These are phyloP conservation scores for Fusarium palustre DNA, from an alignment of 2,329 filamentous ascomycete species.

Conservation along the genomic window DNA sequence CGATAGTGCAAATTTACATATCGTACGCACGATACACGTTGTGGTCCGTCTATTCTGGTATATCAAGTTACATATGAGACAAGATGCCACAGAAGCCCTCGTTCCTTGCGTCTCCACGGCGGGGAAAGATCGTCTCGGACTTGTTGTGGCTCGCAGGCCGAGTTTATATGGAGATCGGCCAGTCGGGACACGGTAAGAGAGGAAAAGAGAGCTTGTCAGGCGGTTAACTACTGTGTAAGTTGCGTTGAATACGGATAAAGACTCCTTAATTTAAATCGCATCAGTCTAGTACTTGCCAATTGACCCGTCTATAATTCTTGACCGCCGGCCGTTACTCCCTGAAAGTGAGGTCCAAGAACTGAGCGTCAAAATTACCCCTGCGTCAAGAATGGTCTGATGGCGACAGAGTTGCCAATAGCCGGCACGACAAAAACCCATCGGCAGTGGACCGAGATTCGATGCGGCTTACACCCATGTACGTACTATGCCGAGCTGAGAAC, in stretches of 20 bases:
- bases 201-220: slow-evolving; percentile 3
- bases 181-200: slow-evolving; percentile 9
- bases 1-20: slow-evolving; percentile 7
- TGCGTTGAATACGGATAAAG: not conserved
- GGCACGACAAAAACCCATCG: slow-evolving; percentile 14
- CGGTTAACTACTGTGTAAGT: slow-evolving; percentile 4
- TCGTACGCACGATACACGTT: slow-evolving; percentile 3
- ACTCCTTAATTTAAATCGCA: slow-evolving; percentile 28
- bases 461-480: slow-evolving; percentile 25
- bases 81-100: slow-evolving; percentile 5
- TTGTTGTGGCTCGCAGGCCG: slow-evolving; percentile 23
- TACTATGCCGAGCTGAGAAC: slow-evolving; percentile 10
- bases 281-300: not conserved
- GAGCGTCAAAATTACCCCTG: slow-evolving; percentile 39
- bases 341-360: slow-evolving; percentile 9
- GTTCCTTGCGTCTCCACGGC: slow-evolving; percentile 33
- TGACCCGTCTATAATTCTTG: slow-evolving; percentile 14
- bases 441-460: slow-evolving; percentile 32
- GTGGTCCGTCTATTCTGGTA: not conserved
- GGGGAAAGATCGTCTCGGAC: slow-evolving; percentile 29
- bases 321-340: slow-evolving; percentile 35
- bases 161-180: slow-evolving; percentile 16
- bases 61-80: slow-evolving; percentile 21
- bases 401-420: slow-evolving; percentile 33
- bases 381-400: slow-evolving; percentile 43